A percentile compares a stretch with the other conserved stretches of the same genome.
Conservation (phyloP, 495 filamentous ascomycete species). For the Cryomyces minteri region DNA sequence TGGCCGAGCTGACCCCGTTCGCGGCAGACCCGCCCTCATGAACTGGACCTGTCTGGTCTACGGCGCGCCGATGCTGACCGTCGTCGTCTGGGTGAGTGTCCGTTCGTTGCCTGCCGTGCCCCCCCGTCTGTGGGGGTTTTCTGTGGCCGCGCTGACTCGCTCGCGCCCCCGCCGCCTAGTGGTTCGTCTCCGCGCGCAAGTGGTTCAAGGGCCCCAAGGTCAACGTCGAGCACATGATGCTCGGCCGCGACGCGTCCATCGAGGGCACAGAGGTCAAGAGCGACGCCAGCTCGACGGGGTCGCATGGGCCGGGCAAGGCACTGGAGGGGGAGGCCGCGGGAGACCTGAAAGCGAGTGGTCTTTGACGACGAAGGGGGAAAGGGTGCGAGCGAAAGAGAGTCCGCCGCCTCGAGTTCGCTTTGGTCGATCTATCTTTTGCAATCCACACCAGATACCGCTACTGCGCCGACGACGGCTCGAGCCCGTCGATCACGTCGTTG, state of each 20-base stretch:
- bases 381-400: not conserved
- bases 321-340: conserved; percentile 3
- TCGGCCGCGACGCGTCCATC: conserved; percentile 11
- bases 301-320: not conserved
- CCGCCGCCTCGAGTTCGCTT: no score
- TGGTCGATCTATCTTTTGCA: no score
- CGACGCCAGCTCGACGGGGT: conserved; percentile 14
- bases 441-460: no score
- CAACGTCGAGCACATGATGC: conserved; percentile 35
- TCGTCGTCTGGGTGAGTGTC: conserved; percentile 32
- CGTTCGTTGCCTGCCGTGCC: no score
- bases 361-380: not conserved
- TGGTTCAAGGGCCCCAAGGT: conserved; percentile 63
- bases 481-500: no score
- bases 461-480: no score
- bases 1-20: no score
- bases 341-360: conserved; percentile 3
- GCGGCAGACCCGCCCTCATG: conserved; percentile 25
- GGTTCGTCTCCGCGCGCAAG: conserved; percentile 43
- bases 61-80: conserved; percentile 34
- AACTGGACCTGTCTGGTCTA: conserved; percentile 67
- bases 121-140: no score
- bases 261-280: conserved; percentile 9
- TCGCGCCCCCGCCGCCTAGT: conserved; percentile 15
- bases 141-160: no score